These are phyloP conservation scores for Phytophthora hibernalis DNA, from an alignment of 352 stramenopile genomes.

Conservation along the genomic window DNA sequence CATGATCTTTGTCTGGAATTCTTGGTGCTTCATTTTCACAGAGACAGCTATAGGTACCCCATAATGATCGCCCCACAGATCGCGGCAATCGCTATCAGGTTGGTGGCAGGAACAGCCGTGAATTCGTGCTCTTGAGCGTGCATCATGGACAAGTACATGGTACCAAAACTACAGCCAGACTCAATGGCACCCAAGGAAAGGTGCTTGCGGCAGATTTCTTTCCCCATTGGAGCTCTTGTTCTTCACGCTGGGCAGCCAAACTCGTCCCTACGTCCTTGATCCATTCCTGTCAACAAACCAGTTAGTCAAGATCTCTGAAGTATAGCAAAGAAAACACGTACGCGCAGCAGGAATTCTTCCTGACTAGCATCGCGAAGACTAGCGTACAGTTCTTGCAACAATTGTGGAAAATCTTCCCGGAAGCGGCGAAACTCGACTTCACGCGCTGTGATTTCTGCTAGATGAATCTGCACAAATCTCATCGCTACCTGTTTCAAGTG, in stretches of 20 bases:
- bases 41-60: slow-evolving; percentile 39
- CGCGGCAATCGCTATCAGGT: slow-evolving; percentile 50
- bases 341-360: slow-evolving; percentile 42
- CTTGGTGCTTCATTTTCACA: not conserved
- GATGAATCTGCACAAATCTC: slow-evolving; percentile 41
- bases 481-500: slow-evolving; percentile 67
- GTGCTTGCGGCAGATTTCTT: slow-evolving; percentile 19
- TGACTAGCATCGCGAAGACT: slow-evolving; percentile 36
- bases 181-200: slow-evolving; percentile 67
- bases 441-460: slow-evolving; percentile 34
- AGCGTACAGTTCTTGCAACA: slow-evolving; percentile 56
- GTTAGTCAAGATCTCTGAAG: slow-evolving; percentile 10
- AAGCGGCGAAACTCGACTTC: slow-evolving; percentile 42
- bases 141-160: slow-evolving; percentile 66
- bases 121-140: slow-evolving; percentile 53
- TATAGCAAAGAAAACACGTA: slow-evolving; percentile 21
- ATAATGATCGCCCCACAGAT: slow-evolving; percentile 46
- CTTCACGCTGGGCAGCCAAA: slow-evolving; percentile 32
- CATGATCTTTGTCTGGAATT: not conserved
- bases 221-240: slow-evolving; percentile 39
- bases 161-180: slow-evolving; percentile 58
- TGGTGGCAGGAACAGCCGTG: slow-evolving; percentile 59
- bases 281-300: slow-evolving; percentile 45
- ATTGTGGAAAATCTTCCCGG: slow-evolving; percentile 41
- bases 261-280: slow-evolving; percentile 39